Conservation (phyloP, 164 flowering plant species). For the Stephania yunnanensis region DNA sequence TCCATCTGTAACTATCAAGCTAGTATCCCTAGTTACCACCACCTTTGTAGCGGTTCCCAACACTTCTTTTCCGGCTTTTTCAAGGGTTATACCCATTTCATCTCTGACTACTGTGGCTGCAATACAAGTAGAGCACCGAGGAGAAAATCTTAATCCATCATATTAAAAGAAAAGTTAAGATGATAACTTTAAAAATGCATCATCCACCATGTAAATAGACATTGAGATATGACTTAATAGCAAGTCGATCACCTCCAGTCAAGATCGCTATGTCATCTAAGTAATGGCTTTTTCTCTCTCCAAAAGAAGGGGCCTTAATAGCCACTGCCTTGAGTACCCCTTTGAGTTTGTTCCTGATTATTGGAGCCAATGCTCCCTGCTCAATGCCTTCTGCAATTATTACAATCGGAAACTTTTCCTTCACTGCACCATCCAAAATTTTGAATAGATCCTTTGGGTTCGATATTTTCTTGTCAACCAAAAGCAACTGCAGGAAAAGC, state of each 20-base stretch:
- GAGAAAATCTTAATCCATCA: neutral
- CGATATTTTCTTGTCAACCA: slow-evolving; percentile 78
- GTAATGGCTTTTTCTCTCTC: slow-evolving; percentile 83
- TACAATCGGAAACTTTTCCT: slow-evolving; percentile 66
- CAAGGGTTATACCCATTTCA: slow-evolving; percentile 64
- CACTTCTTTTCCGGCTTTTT: slow-evolving; percentile 61
- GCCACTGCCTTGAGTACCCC: slow-evolving; percentile 78
- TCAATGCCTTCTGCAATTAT: slow-evolving; percentile 81
- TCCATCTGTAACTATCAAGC: slow-evolving; percentile 78
- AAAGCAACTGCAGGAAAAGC: slow-evolving; percentile 65
- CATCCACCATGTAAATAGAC: neutral
- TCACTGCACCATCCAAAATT: slow-evolving; percentile 67
- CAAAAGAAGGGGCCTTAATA: slow-evolving; percentile 85
- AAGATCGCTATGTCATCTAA: slow-evolving; percentile 86
- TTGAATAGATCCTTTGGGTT: slow-evolving; percentile 66
- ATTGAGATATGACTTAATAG: neutral
- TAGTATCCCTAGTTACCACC: slow-evolving; percentile 72
- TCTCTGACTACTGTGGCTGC: slow-evolving; percentile 84
- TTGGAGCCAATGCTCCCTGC: slow-evolving; percentile 74
- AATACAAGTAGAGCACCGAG: slow-evolving; percentile 12
- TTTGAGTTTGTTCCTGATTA: slow-evolving; percentile 73
- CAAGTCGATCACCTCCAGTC: slow-evolving; percentile 63
- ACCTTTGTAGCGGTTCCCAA: slow-evolving; percentile 71
- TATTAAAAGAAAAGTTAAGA: neutral
- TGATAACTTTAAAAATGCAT: neutral